Base-by-base conservation (phyloP, 23 red algal genomes). In the Cyanidiococcus yangmingshanensis region DNA sequence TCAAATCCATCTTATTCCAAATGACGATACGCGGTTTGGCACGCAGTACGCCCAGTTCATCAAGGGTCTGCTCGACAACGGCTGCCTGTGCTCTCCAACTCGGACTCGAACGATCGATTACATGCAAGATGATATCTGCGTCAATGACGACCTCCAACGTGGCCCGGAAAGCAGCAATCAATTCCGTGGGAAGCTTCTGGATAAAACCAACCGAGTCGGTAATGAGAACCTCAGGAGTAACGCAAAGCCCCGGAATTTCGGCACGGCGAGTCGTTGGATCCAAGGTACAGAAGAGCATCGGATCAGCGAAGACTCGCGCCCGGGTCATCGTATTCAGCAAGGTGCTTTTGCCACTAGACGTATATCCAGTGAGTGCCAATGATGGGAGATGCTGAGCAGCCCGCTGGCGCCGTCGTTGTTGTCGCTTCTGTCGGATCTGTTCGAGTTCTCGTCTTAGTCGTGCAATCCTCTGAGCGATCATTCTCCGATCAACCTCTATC, bases 131-230 rank as follows among this genome's bases (percentile, higher is more conserved):
- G 51, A 90, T 80, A 45, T 96, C 92, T 17, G 92, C 92, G 2
- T 87, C 92, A 40, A 83, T 75, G 17, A 96, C 89, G 79, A 88
- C 92, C 71, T 96, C 92, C 26, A 96, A 80, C 3, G 92, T 96
- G 26, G 92, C 87, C 1, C 88, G 84, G 79, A 96, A 96, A 37
- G 92, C 92, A 12, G 92, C 92, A 1, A 90, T 82, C 41, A 96
- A 84, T 58, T 87, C 80, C 31, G 92, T 96, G 15, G 92, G 92
- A 26, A 96, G 85, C 59, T 96, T 96, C 79, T 90, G 87, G 37
- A 96, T 89, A 86, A 96, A 96, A 0, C 92, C 92, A 0, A 96
- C 92, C 67, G 92, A 90, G 50, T 96, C 92, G 1, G 82, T 88
- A 21, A 76, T 1, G 17, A 76, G 68, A n/a, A 84, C 75, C 50